Conservation (phyloP, 768 basidiomycete species). For the Mycena metata region DNA sequence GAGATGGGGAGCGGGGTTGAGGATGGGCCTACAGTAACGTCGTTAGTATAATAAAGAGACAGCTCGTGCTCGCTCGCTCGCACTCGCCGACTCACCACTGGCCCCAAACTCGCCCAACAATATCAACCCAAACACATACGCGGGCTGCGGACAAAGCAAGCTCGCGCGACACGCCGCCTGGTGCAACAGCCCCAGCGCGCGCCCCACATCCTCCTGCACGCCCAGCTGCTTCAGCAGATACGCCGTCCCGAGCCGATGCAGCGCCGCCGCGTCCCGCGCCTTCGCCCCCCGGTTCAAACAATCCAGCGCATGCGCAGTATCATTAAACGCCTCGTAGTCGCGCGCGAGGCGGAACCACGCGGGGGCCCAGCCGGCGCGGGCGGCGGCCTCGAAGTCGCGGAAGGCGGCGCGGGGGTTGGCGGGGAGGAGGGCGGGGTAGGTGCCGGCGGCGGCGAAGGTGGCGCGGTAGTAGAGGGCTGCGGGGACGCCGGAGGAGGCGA, state of each 20-base stretch:
- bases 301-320: neutral
- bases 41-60: too few relatives aligned
- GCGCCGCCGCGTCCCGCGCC: slow-evolving; percentile 59
- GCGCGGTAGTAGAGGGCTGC: slow-evolving; percentile 86
- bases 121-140: slow-evolving; percentile 90
- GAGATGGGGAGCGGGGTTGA: neutral
- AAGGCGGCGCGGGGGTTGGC: slow-evolving; percentile 87
- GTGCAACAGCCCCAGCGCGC: slow-evolving; percentile 66
- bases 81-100: too few relatives aligned
- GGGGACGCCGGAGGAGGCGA: slow-evolving; percentile 63
- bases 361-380: slow-evolving; percentile 77
- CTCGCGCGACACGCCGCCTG: slow-evolving; percentile 83
- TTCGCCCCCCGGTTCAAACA: neutral
- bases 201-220: slow-evolving; percentile 62
- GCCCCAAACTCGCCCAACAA: slow-evolving; percentile 86
- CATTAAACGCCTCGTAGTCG: slow-evolving; percentile 80
- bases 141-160: slow-evolving; percentile 86
- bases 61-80: too few relatives aligned
- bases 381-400: slow-evolving; percentile 89
- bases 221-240: slow-evolving; percentile 90
- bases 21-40: too few relatives aligned
- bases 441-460: slow-evolving; percentile 78
- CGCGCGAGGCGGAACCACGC: slow-evolving; percentile 94
- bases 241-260: slow-evolving; percentile 88
- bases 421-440: slow-evolving; percentile 72